Conservation (phyloP, 1,139 yeast genomes). For the Debaryomycetaceae sp. region DNA sequence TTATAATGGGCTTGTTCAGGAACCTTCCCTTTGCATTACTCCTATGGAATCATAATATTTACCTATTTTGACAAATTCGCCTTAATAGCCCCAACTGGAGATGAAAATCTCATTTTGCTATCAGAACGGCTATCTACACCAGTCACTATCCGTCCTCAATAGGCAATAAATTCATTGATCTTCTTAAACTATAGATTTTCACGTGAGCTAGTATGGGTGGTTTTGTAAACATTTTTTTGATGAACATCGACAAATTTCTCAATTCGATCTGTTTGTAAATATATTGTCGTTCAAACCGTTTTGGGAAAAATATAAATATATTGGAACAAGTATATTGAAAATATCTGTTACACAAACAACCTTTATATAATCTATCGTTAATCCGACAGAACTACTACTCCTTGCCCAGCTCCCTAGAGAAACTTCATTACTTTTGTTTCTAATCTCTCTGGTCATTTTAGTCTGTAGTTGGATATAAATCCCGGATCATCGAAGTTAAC, state of each 20-base stretch:
- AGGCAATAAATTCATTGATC: neutral
- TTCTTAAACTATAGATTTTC: neutral
- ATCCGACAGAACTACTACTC: neutral
- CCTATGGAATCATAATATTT: neutral
- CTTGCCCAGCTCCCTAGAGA: neutral
- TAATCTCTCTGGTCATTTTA: neutral
- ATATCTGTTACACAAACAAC: conserved; percentile 3
- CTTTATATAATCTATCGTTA: conserved; percentile 4
- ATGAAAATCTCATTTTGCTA: neutral
- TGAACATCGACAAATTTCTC: conserved; percentile 9
- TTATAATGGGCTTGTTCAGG: neutral
- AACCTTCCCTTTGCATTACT: neutral
- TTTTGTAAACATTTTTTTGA: conserved; percentile 5
- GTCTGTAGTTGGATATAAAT: neutral
- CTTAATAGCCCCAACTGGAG: neutral
- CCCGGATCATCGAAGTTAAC: neutral
- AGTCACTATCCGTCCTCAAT: neutral
- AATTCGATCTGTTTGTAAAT: conserved; percentile 15
- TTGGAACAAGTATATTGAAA: conserved; percentile 6
- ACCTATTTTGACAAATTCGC: neutral
- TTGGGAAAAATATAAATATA: conserved; percentile 9
- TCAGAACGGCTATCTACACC: neutral
- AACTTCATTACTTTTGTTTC: neutral
- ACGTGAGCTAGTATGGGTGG: neutral
- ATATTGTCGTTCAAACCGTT: conserved; percentile 7